These are phyloP conservation scores for Picea engelmannii DNA, from an alignment of 83 land plant genomes.

Conservation along the genomic window DNA sequence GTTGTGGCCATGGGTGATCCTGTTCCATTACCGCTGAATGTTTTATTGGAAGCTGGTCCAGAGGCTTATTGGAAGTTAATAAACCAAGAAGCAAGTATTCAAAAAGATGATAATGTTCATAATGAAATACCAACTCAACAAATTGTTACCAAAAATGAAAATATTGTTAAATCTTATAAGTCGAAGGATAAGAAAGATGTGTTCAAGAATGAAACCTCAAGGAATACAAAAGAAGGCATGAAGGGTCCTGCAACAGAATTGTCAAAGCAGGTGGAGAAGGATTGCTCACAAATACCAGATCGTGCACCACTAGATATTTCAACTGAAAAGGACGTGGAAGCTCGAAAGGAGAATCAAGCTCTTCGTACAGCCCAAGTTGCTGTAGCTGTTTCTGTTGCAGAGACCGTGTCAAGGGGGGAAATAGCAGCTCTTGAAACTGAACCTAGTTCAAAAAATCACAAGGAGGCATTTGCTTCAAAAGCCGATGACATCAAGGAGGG, in stretches of 20 bases:
- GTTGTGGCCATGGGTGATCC: conserved; percentile 86
- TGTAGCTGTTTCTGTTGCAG: background rate
- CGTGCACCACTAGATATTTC: background rate
- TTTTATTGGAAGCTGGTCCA: conserved; percentile 56
- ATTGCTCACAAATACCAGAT: background rate
- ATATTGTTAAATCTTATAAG: background rate
- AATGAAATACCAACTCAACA: conserved; percentile 3
- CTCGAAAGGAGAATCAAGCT: conserved; percentile 1
- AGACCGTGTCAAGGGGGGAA: conserved; percentile 16
- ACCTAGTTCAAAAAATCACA: background rate
- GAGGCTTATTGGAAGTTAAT: conserved; percentile 47
- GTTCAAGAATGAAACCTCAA: background rate
- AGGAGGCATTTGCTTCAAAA: conserved; percentile 6
- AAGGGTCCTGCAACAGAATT: conserved; percentile 7
- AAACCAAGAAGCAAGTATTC: background rate
- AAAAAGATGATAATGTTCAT: conserved; percentile 17
- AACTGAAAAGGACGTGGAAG: conserved; percentile 2
- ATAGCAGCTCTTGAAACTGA: background rate
- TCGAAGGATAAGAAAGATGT: conserved; percentile 1
- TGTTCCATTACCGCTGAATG: conserved; percentile 41
- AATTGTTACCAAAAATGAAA: background rate
- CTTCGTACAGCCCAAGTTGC: background rate
- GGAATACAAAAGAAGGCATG: background rate
- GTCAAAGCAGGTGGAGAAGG: conserved; percentile 12
- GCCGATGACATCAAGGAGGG: conserved; percentile 36